phyloP scores from a whole-genome alignment of 2,329 filamentous ascomycete genomes.

The Colletotrichum sp. region DNA sequence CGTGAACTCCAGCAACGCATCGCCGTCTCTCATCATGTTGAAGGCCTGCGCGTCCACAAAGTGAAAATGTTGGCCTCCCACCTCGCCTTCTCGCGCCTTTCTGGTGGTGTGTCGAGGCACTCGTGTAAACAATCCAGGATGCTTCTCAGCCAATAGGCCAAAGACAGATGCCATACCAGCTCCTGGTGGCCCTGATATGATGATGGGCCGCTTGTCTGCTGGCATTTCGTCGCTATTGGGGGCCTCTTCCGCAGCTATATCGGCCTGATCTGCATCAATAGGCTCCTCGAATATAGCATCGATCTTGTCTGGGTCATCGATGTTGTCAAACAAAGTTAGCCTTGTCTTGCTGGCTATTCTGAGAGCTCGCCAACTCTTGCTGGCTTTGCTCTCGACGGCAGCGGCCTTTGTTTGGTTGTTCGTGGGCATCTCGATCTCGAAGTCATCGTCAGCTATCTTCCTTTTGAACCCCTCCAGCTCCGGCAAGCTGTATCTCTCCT shows the following conservation, averaged over 20 bases:
- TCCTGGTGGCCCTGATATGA: constrained; percentile 70
- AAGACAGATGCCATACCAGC: constrained; percentile 69
- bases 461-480: constrained; percentile 72
- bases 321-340: constrained; percentile 82
- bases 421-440: constrained; percentile 84
- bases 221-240: constrained; percentile 39
- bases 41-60: constrained; percentile 63
- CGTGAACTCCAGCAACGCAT: constrained; percentile 63
- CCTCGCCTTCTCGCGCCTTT: constrained; percentile 52
- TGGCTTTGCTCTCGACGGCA: constrained; percentile 75
- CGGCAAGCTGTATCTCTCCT: constrained; percentile 70
- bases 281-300: constrained; percentile 59
- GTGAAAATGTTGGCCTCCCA: constrained; percentile 55
- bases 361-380: constrained; percentile 89
- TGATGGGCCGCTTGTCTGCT: constrained; percentile 58
- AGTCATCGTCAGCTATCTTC: constrained; percentile 78
- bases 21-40: constrained; percentile 62
- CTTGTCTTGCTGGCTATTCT: constrained; percentile 78
- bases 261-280: constrained; percentile 39
- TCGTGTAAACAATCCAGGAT: constrained; percentile 68
- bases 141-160: constrained; percentile 65
- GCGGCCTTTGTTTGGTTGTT: constrained; percentile 61
- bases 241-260: constrained; percentile 37
- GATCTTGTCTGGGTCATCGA: constrained; percentile 81
- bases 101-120: constrained; percentile 62